These are phyloP conservation scores for Porcisia hertigi DNA, from an alignment of 208 protist genomes.

Conservation along the genomic window DNA sequence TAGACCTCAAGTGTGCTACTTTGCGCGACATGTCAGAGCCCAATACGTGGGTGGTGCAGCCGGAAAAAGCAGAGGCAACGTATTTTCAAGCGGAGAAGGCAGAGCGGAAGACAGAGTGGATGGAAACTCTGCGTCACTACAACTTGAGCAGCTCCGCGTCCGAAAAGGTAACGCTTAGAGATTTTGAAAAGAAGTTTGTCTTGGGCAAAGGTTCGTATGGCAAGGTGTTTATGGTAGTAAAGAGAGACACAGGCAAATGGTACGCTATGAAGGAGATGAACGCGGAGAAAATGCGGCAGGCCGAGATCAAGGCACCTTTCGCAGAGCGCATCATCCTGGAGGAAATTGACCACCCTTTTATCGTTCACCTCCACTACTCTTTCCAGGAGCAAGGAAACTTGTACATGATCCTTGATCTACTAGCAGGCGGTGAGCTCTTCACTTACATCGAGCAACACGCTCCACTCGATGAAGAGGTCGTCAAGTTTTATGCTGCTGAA, in stretches of 20 bases:
- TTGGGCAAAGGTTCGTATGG: slow-evolving; percentile 94
- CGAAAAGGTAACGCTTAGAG: slow-evolving; percentile 74
- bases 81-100: slow-evolving; percentile 45
- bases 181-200: slow-evolving; percentile 89
- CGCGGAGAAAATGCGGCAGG: slow-evolving; percentile 65
- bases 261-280: slow-evolving; percentile 94
- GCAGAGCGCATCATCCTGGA: slow-evolving; percentile 92
- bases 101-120: slow-evolving; percentile 43
- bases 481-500: slow-evolving; percentile 93
- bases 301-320: slow-evolving; percentile 34
- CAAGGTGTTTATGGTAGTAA: slow-evolving; percentile 88
- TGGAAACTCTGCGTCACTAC: slow-evolving; percentile 33
- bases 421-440: slow-evolving; percentile 92
- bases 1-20: slow-evolving; percentile 55
- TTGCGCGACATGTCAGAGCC: slow-evolving; percentile 29
- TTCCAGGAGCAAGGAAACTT: slow-evolving; percentile 94
- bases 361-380: slow-evolving; percentile 95
- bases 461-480: slow-evolving; percentile 69
- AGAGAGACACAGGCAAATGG: slow-evolving; percentile 81
- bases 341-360: slow-evolving; percentile 93
- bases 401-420: slow-evolving; percentile 94
- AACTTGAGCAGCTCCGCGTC: slow-evolving; percentile 32
- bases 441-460: slow-evolving; percentile 72
- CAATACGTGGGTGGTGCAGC: slow-evolving; percentile 32
- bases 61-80: slow-evolving; percentile 21